Evolutionary conservation across 768 basidiomycete species (phyloP).

Genomic region (Rhizopogon vulgaris): DNA sequence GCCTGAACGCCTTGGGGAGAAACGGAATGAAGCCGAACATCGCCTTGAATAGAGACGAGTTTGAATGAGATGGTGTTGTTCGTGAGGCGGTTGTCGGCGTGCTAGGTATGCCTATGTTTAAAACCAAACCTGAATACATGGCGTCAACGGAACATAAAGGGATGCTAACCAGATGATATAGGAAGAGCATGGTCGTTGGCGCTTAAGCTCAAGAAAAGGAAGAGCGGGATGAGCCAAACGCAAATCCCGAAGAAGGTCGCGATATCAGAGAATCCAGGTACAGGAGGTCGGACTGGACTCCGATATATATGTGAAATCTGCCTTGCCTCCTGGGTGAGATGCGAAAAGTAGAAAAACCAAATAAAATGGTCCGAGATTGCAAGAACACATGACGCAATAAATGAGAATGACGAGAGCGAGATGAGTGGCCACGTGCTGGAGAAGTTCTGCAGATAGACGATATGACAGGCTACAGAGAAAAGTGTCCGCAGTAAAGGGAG

Average conservation of each 20-base stretch:
- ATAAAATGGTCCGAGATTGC: conserved; percentile 90
- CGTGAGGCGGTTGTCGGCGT: conserved; percentile 16
- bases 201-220: conserved; percentile 91
- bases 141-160: neutral
- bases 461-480: conserved; percentile 81
- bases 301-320: conserved; percentile 44
- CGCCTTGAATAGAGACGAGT: conserved; percentile 64
- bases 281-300: conserved; percentile 18
- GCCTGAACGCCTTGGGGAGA: conserved; percentile 39
- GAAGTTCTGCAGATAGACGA: conserved; percentile 92
- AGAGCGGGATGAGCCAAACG: conserved; percentile 88
- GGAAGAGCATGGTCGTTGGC: conserved; percentile 97
- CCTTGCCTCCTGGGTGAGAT: conserved; percentile 56
- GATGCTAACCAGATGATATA: conserved; percentile 42
- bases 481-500: conserved; percentile 69
- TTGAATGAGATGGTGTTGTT: conserved; percentile 34
- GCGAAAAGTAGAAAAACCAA: conserved; percentile 95
- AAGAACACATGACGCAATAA: conserved; percentile 78
- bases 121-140: neutral
- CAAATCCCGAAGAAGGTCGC: conserved; percentile 81
- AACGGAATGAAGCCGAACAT: conserved; percentile 44
- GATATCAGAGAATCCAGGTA: conserved; percentile 62
- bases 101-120: conserved; percentile 12
- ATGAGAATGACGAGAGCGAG: conserved; percentile 77
- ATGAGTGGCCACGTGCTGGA: conserved; percentile 88